Conservation (phyloP, 371 early-diverging fungal species). For the Syncephalastrum contaminatum region DNA sequence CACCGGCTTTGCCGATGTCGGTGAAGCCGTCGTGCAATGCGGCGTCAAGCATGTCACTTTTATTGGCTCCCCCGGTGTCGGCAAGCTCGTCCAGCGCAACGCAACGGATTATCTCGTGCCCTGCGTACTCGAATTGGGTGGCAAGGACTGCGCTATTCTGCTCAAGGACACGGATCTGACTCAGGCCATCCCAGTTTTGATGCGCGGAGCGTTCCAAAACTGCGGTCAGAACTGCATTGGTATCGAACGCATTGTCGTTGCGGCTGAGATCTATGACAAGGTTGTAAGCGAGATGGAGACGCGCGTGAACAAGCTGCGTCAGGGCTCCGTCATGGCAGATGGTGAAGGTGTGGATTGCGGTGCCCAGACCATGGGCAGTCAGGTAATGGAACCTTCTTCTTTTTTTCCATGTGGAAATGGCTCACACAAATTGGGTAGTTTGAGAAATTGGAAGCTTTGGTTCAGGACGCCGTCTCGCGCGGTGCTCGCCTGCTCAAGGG, state of each 20-base stretch:
- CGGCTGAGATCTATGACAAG: constrained; percentile 64
- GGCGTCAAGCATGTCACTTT: constrained; percentile 81
- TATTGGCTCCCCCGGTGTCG: constrained; percentile 83
- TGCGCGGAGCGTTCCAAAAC: constrained; percentile 85
- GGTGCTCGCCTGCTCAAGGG: constrained; percentile 79
- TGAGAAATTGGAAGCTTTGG: constrained; percentile 42
- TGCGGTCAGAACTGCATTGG: constrained; percentile 89
- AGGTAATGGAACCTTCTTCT: constrained; percentile 24
- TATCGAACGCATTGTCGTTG: constrained; percentile 73
- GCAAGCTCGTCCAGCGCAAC: constrained; percentile 71
- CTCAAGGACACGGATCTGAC: constrained; percentile 71
- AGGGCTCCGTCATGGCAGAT: constrained; percentile 71
- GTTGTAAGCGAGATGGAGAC: constrained; percentile 60
- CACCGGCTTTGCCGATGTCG: constrained; percentile 79
- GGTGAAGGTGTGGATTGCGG: constrained; percentile 76
- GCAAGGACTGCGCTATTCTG: constrained; percentile 83
- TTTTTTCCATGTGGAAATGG: too few relatives aligned
- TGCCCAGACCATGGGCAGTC: constrained; percentile 70
- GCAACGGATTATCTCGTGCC: constrained; percentile 79
- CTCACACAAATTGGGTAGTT: constrained; percentile 13
- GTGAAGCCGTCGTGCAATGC: constrained; percentile 64
- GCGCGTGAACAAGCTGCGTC: constrained; percentile 59
- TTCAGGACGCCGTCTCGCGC: constrained; percentile 69
- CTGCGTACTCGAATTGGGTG: constrained; percentile 88
- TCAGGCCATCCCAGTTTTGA: constrained; percentile 67